Conservation (phyloP, 2,329 filamentous ascomycete species). For the Fusarium tanahbumbuense region DNA sequence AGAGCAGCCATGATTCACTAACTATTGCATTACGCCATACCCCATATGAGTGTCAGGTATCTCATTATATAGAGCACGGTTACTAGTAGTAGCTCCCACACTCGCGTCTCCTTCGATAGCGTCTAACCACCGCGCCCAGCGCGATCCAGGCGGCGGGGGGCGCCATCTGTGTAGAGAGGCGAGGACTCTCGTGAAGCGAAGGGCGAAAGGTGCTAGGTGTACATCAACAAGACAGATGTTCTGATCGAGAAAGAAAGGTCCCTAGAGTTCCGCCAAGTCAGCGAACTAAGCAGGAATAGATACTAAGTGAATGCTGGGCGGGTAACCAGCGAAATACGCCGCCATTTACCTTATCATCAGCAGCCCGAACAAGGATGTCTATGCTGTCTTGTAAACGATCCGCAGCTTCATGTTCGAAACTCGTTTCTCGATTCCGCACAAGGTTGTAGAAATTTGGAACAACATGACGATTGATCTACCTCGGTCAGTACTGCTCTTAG, state of each 20-base stretch:
- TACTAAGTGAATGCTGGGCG: not conserved
- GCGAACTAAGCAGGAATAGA: not conserved
- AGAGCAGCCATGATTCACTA: not conserved
- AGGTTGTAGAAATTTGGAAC: conserved; percentile 81
- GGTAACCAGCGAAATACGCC: not conserved
- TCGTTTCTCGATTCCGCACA: conserved; percentile 71
- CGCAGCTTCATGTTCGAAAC: conserved; percentile 68
- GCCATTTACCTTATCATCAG: conserved; percentile 55
- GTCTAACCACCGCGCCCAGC: conserved; percentile 77
- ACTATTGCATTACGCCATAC: not conserved
- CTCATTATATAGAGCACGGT: conserved; percentile 62
- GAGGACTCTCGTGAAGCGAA: conserved; percentile 74
- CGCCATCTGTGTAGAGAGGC: conserved; percentile 74
- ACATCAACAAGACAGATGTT: conserved; percentile 74
- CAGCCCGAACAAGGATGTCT: conserved; percentile 60
- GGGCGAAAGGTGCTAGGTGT: conserved; percentile 79
- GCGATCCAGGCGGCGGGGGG: conserved; percentile 68
- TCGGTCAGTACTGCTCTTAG: not conserved
- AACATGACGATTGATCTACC: conserved; percentile 78
- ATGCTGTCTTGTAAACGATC: conserved; percentile 75
- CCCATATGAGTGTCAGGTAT: conserved; percentile 67
- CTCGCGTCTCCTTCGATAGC: conserved; percentile 74
- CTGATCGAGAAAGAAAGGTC: conserved; percentile 75
- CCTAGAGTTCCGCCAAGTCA: conserved; percentile 49
- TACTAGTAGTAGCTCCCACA: conserved; percentile 75